phyloP scores from a whole-genome alignment of 176 grass and related monocot genomes.

The Oryza meridionalis region DNA sequence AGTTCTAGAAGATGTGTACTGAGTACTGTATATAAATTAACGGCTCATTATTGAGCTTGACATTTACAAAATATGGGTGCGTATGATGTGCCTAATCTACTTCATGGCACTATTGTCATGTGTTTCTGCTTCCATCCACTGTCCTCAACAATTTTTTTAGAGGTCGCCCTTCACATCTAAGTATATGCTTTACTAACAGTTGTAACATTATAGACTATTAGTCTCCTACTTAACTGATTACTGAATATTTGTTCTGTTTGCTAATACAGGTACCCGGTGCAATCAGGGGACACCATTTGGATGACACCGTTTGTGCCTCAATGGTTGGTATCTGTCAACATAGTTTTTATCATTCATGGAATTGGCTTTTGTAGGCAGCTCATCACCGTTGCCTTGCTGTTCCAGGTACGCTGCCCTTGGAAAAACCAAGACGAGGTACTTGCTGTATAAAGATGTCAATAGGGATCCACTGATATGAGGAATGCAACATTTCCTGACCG shows the following conservation, averaged over 20 bases:
- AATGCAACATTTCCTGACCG: conserved; percentile 7
- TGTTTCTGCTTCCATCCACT: background rate
- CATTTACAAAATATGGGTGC: background rate
- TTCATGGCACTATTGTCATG: background rate
- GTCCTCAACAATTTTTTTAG: background rate
- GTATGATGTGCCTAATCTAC: background rate
- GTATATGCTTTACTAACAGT: conserved; percentile 19
- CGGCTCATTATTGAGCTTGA: background rate
- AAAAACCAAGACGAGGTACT: conserved; percentile 80
- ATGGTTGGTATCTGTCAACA: conserved; percentile 55
- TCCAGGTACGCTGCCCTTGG: conserved; percentile 91
- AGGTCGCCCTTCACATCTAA: background rate
- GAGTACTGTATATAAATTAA: background rate
- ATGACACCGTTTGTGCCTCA: conserved; percentile 98
- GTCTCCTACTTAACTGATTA: background rate
- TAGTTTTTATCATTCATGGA: conserved; percentile 23
- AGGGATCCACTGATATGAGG: conserved; percentile 74
- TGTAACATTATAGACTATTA: background rate
- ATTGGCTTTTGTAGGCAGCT: conserved; percentile 33
- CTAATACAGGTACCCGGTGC: conserved; percentile 81
- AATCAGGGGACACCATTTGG: conserved; percentile 95
- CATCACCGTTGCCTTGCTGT: conserved; percentile 35
- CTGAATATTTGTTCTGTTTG: conserved; percentile 29
- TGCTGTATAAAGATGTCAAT: conserved; percentile 98
- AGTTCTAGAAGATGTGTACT: conserved; percentile 25